Evolutionary conservation across 2,329 filamentous ascomycete genomes (phyloP).

Genomic region (Alternaria panax): DNA sequence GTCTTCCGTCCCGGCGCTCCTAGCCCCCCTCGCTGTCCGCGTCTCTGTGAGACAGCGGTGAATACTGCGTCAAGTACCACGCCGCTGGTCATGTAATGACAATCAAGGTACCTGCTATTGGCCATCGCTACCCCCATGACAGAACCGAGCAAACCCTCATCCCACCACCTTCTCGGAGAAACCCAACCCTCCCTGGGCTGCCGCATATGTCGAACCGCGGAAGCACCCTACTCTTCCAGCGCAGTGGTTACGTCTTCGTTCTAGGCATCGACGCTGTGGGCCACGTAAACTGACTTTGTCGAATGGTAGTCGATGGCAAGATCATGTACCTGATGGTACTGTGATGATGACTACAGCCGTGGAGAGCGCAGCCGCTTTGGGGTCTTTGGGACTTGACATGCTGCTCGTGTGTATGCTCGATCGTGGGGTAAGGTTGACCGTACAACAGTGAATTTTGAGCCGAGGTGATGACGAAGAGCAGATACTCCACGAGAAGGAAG

Average conservation of each 20-base stretch:
- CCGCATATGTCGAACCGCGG: too few species aligned
- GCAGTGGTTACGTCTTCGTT: neutral
- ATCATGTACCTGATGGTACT: slow-evolving; percentile 17
- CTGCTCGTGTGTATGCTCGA: neutral
- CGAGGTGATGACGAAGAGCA: neutral
- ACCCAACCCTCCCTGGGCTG: neutral
- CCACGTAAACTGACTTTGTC: neutral
- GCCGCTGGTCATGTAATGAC: neutral
- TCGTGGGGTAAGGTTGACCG: neutral
- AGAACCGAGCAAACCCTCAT: too few species aligned
- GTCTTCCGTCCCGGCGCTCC: neutral
- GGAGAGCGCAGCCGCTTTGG: slow-evolving; percentile 28
- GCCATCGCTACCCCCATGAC: neutral
- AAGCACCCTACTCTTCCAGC: neutral
- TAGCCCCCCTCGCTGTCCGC: neutral
- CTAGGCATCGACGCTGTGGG: neutral
- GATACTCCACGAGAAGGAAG: neutral
- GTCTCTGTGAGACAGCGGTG: neutral
- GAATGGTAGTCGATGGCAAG: neutral
- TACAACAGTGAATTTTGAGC: neutral
- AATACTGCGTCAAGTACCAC: neutral
- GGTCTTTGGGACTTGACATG: slow-evolving; percentile 25
- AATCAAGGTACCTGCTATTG: neutral
- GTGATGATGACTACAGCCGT: slow-evolving; percentile 29
- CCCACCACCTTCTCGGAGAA: neutral